Conservation (phyloP, 257 asterid species). For the Catharanthus roseus region DNA sequence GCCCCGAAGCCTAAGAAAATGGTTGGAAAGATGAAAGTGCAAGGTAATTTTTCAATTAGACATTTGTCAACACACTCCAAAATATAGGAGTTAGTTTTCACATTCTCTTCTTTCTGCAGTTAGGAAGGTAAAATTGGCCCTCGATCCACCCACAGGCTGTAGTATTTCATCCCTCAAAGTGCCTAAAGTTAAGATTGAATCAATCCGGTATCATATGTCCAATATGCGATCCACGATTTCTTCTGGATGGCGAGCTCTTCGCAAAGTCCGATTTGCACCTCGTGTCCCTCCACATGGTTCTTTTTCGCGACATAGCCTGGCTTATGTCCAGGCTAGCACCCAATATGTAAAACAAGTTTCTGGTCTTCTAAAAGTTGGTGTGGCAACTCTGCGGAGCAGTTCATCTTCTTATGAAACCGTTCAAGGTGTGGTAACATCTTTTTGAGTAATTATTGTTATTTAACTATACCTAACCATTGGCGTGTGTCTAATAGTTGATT, state of each 20-base stretch:
- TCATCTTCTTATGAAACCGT: constrained; percentile 39
- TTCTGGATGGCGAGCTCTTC: constrained; percentile 43
- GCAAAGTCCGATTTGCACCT: constrained; percentile 36
- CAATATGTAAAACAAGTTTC: constrained; percentile 50
- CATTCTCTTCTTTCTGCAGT: constrained; percentile 29
- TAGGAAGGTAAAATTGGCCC: constrained; percentile 38
- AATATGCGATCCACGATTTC: constrained; percentile 28
- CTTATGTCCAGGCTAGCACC: constrained; percentile 41
- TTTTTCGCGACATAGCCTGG: constrained; percentile 47
- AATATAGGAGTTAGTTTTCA: constrained; percentile 5
- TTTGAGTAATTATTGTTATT: constrained; percentile 1
- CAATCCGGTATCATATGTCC: constrained; percentile 27
- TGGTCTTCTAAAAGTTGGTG: constrained; percentile 50
- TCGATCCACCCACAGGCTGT: constrained; percentile 46
- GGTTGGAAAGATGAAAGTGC: constrained; percentile 54
- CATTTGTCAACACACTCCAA: neutral
- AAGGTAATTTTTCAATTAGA: constrained; percentile 26
- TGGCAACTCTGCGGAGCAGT: constrained; percentile 42
- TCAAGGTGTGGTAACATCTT: constrained; percentile 26
- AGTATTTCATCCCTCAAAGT: constrained; percentile 33
- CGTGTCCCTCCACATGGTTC: constrained; percentile 37
- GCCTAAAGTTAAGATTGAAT: constrained; percentile 39
- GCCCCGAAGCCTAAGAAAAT: constrained; percentile 45
- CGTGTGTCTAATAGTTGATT: too few species aligned
- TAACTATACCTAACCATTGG: neutral